Base-by-base conservation (phyloP, 208 protist species). In the Tritrichomonas foetus region DNA sequence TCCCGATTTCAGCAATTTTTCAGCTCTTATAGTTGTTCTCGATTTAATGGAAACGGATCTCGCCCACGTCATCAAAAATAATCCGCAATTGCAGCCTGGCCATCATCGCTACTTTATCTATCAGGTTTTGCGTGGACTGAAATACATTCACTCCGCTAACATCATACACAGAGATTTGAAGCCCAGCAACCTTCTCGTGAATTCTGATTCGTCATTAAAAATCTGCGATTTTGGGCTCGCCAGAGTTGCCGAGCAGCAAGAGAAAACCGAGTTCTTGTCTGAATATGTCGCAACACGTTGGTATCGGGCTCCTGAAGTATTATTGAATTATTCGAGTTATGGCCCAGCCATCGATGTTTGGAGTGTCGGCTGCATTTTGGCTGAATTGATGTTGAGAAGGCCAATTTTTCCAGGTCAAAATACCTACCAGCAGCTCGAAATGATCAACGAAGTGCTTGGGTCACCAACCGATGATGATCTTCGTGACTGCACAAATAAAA, bases 281-380 rank as follows among this genome's bases (percentile, higher is more conserved):
- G 94, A 96, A 66, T 96, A 96, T 89, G 95, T 96, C 14, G 94
- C 95, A 1, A 96, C 95, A 13, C 96, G 99, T 3, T 99, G 98
- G 98, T 99, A 99, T 95, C 96, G 99, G 50, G 98, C 99, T n/a
- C 99, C 99, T 30, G 98, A 99, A 95, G 96, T 99, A 36, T 97
- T 99, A 66, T 69, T 93, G 72, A 94, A 55, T 16, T 93, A 41
- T 36, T 25, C 72, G 0, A 93, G 20, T 94, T 84, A 95, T 41
- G 61, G 41, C 78, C 84, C 57, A 93, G 55, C 94, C 55, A 96
- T 99, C 89, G 99, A 99, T 95, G 94, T 99, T 30, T 99, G 99
- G 98, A 97, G 97, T 0, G 97, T 99, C 27, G 99, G 99, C 27
- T 99, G 99, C 95, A 99, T 99, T 72, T 98, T 99, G 72, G 98